Evolutionary conservation across 2,329 filamentous ascomycete genomes (phyloP), one percentile per base, ranked within the genome.

Genomic region (Aspergillus brunneoviolaceus): DNA sequence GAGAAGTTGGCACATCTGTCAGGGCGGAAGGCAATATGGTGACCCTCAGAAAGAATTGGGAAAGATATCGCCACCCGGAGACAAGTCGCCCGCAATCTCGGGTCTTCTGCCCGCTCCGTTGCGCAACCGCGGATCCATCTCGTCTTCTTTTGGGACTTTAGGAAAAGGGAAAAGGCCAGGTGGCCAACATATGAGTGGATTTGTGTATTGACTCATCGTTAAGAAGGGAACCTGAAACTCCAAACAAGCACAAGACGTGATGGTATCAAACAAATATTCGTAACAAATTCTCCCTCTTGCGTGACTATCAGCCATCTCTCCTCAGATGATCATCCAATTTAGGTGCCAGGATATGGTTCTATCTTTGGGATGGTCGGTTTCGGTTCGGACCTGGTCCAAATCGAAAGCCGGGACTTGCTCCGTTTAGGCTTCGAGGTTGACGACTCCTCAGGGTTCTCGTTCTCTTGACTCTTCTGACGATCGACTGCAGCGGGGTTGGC

Each of bases 271-370:
- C 21, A 31, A 14, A 42, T 47, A 19, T n/a, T 47, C 31, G 21
- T 31, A 49, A 33, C 42, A 33, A 35, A 19, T 23, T 9, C 39
- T 23, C 25, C 23, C 12, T 29, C 19, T 19, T 12, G 5, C 48
- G 6, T 16, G 16, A 14, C 48, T 14, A 12, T 14, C 21, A 14
- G 5, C 16, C 48, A 11, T 27, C 7, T 16, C 10, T 23, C 31
- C n/a, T 14, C 42, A 48, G 39, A 19, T 39, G n/a, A 35, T 31
- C 12, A 14, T 14, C 48, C 55, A 53, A 51, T n/a, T 71, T 58
- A 76, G 51, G 74, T 77, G 5, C 74, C 74, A 6, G 74, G 74
- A 58, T 77, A 77, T 42, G 74, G 74, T 27, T 69, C 61, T 49
- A 74, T 67, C 35, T 67, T 67, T 5, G 68, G 60, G 1, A 58